A percentile compares a stretch with the other conserved stretches of the same genome.
These are phyloP conservation scores for Malassezia dermatis DNA, from an alignment of 1,284 basidiomycete genomes.

Conservation along the genomic window DNA sequence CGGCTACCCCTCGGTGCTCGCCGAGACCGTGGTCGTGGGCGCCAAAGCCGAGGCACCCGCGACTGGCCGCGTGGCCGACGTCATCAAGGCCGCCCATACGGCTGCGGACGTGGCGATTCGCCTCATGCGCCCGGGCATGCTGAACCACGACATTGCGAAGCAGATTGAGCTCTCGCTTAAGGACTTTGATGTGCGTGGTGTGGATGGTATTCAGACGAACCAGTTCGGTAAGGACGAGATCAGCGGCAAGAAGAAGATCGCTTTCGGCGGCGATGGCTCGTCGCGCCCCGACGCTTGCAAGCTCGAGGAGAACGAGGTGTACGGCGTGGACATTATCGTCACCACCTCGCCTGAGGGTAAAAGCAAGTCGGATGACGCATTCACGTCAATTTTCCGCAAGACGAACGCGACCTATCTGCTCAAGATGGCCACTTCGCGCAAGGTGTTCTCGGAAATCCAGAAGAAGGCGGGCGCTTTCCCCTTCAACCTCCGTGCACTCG, in stretches of 20 bases:
- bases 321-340: slow-evolving; percentile 84
- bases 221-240: slow-evolving; percentile 93
- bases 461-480: slow-evolving; percentile 97
- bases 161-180: slow-evolving; percentile 61
- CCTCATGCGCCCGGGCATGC: slow-evolving; percentile 58
- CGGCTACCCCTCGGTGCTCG: slow-evolving; percentile 72
- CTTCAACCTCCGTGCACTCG: slow-evolving; percentile 84
- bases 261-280: slow-evolving; percentile 32
- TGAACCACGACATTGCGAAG: slow-evolving; percentile 90
- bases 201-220: slow-evolving; percentile 65
- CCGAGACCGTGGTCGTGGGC: slow-evolving; percentile 57
- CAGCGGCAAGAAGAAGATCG: slow-evolving; percentile 43
- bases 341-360: slow-evolving; percentile 41
- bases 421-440: slow-evolving; percentile 92
- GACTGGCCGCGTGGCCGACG: slow-evolving; percentile 76
- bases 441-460: slow-evolving; percentile 88
- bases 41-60: slow-evolving; percentile 71
- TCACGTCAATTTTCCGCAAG: slow-evolving; percentile 87
- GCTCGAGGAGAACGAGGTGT: slow-evolving; percentile 76
- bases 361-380: slow-evolving; percentile 71
- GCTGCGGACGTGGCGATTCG: slow-evolving; percentile 72
- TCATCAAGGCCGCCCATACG: slow-evolving; percentile 80
- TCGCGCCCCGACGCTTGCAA: slow-evolving; percentile 37
- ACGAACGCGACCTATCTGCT: slow-evolving; percentile 79
- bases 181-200: slow-evolving; percentile 45